A percentile compares a stretch with the other conserved stretches of the same genome.
phyloP scores from a whole-genome alignment of 805 yeast species.

The Starmerella floris region DNA sequence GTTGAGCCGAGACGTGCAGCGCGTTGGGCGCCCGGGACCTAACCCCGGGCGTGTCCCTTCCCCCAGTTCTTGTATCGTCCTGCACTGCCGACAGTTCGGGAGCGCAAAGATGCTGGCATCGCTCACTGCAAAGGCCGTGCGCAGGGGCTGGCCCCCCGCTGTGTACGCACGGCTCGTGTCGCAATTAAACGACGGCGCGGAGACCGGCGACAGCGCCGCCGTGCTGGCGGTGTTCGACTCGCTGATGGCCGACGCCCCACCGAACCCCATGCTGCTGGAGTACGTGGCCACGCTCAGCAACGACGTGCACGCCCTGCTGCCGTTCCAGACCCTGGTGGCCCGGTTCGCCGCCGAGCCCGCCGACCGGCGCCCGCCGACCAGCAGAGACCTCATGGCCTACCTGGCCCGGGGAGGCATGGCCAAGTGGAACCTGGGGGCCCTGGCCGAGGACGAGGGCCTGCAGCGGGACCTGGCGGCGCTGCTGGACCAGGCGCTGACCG shows the following conservation, averaged over 20 bases:
- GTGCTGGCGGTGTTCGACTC: constrained; percentile 5
- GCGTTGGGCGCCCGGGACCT: too few species aligned
- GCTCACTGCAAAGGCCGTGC: constrained; percentile 20
- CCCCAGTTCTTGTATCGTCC: too few species aligned
- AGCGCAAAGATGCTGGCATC: constrained; percentile 13
- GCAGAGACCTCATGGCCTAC: constrained; percentile 12
- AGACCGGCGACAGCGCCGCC: background rate
- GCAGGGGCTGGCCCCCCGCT: constrained; percentile 20
- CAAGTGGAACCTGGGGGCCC: constrained; percentile 4
- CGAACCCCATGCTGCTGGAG: constrained; percentile 23
- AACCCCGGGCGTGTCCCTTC: too few species aligned
- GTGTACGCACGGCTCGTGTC: constrained; percentile 22
- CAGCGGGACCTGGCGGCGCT: background rate
- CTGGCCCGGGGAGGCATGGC: constrained; percentile 15
- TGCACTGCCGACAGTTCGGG: too few species aligned
- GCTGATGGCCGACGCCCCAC: constrained; percentile 5
- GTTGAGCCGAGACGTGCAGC: too few species aligned
- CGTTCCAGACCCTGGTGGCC: constrained; percentile 15
- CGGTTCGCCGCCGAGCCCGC: constrained; percentile 3
- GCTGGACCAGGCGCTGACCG: constrained; percentile 14
- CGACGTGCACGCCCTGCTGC: constrained; percentile 20
- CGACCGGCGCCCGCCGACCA: constrained; percentile 1
- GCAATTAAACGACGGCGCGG: constrained; percentile 24
- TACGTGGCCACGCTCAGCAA: constrained; percentile 20
- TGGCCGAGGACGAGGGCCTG: background rate